phyloP scores from a whole-genome alignment of 257 asterid species.

The Salvia rosmarinus region DNA sequence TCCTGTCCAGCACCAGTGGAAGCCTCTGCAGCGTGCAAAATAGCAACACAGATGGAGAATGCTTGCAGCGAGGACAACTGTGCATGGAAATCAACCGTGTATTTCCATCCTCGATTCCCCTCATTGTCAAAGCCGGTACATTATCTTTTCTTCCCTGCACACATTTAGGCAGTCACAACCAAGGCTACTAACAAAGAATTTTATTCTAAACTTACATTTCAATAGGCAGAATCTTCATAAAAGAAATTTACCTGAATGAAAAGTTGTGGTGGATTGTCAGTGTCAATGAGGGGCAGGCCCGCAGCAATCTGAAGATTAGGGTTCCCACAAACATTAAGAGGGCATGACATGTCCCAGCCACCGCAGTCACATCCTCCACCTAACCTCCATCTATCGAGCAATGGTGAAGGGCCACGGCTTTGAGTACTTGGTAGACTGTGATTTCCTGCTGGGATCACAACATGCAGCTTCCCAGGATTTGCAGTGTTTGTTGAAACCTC shows the following conservation, averaged over 20 bases:
- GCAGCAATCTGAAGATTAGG: slow-evolving; percentile 43
- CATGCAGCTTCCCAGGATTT: slow-evolving; percentile 53
- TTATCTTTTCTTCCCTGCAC: slow-evolving; percentile 74
- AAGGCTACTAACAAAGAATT: too few species aligned
- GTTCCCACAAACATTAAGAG: slow-evolving; percentile 61
- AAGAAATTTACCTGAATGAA: slow-evolving; percentile 67
- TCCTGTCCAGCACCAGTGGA: slow-evolving; percentile 52
- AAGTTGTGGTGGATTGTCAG: slow-evolving; percentile 53
- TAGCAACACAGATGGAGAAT: slow-evolving; percentile 76
- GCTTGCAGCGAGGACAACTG: slow-evolving; percentile 85
- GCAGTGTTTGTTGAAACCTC: slow-evolving; percentile 23
- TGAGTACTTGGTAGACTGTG: slow-evolving; percentile 73
- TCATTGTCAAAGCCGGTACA: slow-evolving; percentile 63
- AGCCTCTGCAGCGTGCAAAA: slow-evolving; percentile 69
- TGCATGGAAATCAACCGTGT: slow-evolving; percentile 81
- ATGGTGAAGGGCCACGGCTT: slow-evolving; percentile 66
- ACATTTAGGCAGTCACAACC: background rate
- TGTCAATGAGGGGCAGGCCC: slow-evolving; percentile 45
- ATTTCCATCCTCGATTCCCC: slow-evolving; percentile 57
- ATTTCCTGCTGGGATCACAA: slow-evolving; percentile 82
- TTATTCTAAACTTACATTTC: too few species aligned
- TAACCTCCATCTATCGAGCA: slow-evolving; percentile 84
- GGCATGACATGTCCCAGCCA: slow-evolving; percentile 98
- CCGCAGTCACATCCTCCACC: slow-evolving; percentile 99
- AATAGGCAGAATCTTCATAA: background rate